Evolutionary conservation across 1,284 basidiomycete genomes (phyloP).

Genomic region (Puccinia brachypodii): DNA sequence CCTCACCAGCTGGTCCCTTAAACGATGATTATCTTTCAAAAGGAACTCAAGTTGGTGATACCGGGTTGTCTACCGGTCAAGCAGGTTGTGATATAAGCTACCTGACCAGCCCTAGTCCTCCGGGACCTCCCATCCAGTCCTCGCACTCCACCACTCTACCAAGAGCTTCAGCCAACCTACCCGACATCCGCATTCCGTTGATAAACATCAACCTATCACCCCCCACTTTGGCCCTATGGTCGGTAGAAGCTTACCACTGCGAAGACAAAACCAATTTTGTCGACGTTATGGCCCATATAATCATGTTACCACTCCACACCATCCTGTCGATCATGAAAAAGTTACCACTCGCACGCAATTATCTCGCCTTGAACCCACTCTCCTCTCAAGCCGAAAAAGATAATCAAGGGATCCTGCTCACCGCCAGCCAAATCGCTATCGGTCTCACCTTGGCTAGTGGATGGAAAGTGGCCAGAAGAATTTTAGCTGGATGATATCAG

Average conservation of each 20-base stretch:
- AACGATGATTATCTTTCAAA: neutral
- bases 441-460: constrained; percentile 6
- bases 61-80: neutral
- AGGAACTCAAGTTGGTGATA: neutral
- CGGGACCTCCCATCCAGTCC: neutral
- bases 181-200: neutral
- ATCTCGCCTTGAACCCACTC: neutral
- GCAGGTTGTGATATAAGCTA: neutral
- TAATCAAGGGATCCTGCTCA: neutral
- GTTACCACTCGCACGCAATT: neutral
- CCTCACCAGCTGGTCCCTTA: neutral
- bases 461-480: neutral
- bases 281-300: neutral
- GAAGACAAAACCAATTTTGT: neutral
- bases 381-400: constrained; percentile 9
- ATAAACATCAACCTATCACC: neutral
- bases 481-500: neutral
- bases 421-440: constrained; percentile 5
- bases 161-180: neutral
- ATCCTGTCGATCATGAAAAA: neutral
- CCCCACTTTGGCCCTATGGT: neutral
- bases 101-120: neutral
- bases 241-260: neutral
- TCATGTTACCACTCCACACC: constrained; percentile 10
- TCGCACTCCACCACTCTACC: neutral